Percentiles rank a stretch among this genome's conserved stretches.
These are phyloP conservation scores for Erysimum pusillum DNA, from an alignment of 441 rosid genomes.

Conservation along the genomic window DNA sequence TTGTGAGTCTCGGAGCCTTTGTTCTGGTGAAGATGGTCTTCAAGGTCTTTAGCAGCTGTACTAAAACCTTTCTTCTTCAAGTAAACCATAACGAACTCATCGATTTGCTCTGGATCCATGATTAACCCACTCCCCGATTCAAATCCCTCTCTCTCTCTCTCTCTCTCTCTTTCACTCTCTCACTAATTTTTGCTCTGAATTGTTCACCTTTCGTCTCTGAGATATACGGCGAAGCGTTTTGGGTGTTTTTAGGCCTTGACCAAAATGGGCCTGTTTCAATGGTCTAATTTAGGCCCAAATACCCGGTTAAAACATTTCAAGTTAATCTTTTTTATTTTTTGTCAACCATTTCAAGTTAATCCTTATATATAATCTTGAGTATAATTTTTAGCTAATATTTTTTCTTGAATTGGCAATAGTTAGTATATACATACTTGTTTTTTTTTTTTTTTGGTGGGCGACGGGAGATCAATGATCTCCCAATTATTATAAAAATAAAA, in stretches of 20 bases:
- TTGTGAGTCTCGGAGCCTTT: background rate
- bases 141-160: slow-evolving; percentile 14
- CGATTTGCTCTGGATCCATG: slow-evolving; percentile 48
- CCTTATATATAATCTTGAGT: too few relatives aligned
- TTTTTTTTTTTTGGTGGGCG: too few relatives aligned
- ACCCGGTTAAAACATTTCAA: background rate
- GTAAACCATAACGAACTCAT: slow-evolving; percentile 67
- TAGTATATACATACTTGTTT: too few relatives aligned
- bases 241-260: background rate
- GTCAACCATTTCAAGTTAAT: too few relatives aligned
- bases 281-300: background rate
- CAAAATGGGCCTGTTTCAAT: background rate
- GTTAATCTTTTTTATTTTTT: too few relatives aligned
- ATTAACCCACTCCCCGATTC: slow-evolving; percentile 21
- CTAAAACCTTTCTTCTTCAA: slow-evolving; percentile 83
- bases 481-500: too few relatives aligned
- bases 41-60: slow-evolving; percentile 54
- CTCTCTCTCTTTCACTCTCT: background rate
- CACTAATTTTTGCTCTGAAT: background rate
- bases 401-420: too few relatives aligned
- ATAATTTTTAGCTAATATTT: too few relatives aligned
- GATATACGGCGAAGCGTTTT: background rate
- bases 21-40: slow-evolving; percentile 66
- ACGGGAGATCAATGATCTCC: too few relatives aligned
- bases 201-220: background rate